These are phyloP conservation scores for Fusarium tupiense DNA, from an alignment of 2,329 filamentous ascomycete species.

Conservation along the genomic window DNA sequence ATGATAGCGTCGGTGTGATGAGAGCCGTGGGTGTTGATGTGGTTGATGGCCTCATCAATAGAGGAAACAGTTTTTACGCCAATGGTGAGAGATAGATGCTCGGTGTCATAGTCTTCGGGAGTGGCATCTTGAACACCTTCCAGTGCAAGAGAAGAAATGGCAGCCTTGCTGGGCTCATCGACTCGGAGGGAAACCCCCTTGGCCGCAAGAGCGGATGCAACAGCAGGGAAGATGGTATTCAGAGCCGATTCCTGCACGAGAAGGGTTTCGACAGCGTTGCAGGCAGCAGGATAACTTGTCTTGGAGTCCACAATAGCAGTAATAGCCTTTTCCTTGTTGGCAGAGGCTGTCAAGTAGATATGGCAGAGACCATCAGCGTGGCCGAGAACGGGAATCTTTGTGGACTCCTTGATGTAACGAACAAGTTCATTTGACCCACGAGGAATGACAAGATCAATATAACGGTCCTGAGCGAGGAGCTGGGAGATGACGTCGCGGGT, in stretches of 20 bases:
- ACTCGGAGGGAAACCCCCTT: constrained; percentile 87
- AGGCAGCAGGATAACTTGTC: constrained; percentile 92
- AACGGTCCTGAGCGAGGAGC: constrained; percentile 83
- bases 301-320: constrained; percentile 90
- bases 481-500: constrained; percentile 90
- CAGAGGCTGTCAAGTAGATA: constrained; percentile 84
- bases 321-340: constrained; percentile 75
- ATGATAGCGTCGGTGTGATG: constrained; percentile 95
- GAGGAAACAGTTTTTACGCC: constrained; percentile 81
- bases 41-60: constrained; percentile 77
- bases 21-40: constrained; percentile 93
- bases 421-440: constrained; percentile 91
- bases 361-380: constrained; percentile 95
- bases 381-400: constrained; percentile 93
- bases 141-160: constrained; percentile 60
- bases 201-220: constrained; percentile 77
- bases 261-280: constrained; percentile 93
- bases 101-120: constrained; percentile 82
- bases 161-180: constrained; percentile 74
- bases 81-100: constrained; percentile 86
- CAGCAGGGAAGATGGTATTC: constrained; percentile 70
- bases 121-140: constrained; percentile 70
- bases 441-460: constrained; percentile 95
- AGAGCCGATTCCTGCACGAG: constrained; percentile 82
- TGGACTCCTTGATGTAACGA: constrained; percentile 86